phyloP scores from a whole-genome alignment of 2,329 filamentous ascomycete species.

The Pseudofabraea citricarpa region DNA sequence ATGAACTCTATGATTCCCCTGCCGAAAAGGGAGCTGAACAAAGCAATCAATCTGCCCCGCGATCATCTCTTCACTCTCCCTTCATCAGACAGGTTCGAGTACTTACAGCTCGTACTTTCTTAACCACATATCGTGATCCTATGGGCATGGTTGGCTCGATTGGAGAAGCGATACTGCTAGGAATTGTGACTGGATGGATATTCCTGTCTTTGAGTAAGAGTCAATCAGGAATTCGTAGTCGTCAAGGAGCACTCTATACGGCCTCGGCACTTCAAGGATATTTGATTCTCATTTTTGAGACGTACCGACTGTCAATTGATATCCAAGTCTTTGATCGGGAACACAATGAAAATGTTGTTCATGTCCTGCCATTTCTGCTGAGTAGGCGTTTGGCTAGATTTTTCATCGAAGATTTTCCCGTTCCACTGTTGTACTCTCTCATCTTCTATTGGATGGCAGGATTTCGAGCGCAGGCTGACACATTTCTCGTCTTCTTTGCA shows the following conservation, averaged over 20 bases:
- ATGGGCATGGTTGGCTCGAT: conserved; percentile 69
- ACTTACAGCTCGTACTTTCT: conserved; percentile 63
- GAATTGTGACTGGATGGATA: conserved; percentile 67
- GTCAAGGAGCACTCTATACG: conserved; percentile 69
- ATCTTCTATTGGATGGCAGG: conserved; percentile 78
- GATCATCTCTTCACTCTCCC: conserved; percentile 39
- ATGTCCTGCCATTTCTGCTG: conserved; percentile 63
- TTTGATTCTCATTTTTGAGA: conserved; percentile 70
- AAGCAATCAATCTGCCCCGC: background rate
- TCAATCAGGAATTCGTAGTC: conserved; percentile 67
- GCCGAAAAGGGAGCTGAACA: conserved; percentile 10
- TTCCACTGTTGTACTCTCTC: conserved; percentile 64
- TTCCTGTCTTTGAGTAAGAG: conserved; percentile 63
- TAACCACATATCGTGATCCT: conserved; percentile 70
- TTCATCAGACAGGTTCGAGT: conserved; percentile 61
- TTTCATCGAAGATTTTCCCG: conserved; percentile 66
- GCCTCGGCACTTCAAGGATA: conserved; percentile 71
- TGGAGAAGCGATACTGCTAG: conserved; percentile 66
- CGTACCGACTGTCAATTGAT: conserved; percentile 69
- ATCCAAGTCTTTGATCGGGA: conserved; percentile 75
- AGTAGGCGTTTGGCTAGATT: conserved; percentile 66
- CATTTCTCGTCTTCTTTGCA: conserved; percentile 70
- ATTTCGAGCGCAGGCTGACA: conserved; percentile 55
- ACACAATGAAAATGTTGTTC: conserved; percentile 66
- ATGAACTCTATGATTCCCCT: conserved; percentile 12